Evolutionary conservation across 345 rosid genomes (phyloP).

Genomic region (Clausena lansium): DNA sequence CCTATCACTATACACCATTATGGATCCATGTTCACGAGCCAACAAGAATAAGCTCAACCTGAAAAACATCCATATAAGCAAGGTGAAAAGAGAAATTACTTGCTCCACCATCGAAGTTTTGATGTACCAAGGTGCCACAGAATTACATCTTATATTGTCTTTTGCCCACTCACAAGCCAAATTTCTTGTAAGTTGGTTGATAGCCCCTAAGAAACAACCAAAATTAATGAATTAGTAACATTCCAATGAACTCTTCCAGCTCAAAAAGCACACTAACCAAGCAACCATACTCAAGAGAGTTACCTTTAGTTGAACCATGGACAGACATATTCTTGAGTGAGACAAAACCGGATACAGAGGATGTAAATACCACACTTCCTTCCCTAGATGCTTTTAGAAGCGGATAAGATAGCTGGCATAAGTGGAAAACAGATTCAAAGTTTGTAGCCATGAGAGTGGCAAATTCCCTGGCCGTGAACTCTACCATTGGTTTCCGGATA

Average conservation of each 20-base stretch:
- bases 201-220: slow-evolving; percentile 50
- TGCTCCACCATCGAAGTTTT: slow-evolving; percentile 79
- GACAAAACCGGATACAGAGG: slow-evolving; percentile 75
- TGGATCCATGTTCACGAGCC: background rate
- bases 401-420: slow-evolving; percentile 73
- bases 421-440: slow-evolving; percentile 71
- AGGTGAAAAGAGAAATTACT: slow-evolving; percentile 34
- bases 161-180: slow-evolving; percentile 89
- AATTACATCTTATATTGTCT: slow-evolving; percentile 75
- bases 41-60: background rate
- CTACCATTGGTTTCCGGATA: slow-evolving; percentile 63
- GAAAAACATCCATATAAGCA: background rate
- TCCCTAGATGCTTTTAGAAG: slow-evolving; percentile 52
- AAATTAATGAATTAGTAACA: background rate
- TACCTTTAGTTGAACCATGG: slow-evolving; percentile 79
- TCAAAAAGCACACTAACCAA: background rate
- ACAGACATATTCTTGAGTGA: slow-evolving; percentile 72
- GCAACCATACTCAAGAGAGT: background rate
- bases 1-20: background rate
- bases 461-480: slow-evolving; percentile 54
- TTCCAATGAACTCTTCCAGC: background rate
- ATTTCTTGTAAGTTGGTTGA: slow-evolving; percentile 67
- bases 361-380: slow-evolving; percentile 63
- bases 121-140: slow-evolving; percentile 89
- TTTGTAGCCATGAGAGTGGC: slow-evolving; percentile 62